These are phyloP conservation scores for Pythium sukuiense DNA, from an alignment of 352 stramenopile species.

Conservation along the genomic window DNA sequence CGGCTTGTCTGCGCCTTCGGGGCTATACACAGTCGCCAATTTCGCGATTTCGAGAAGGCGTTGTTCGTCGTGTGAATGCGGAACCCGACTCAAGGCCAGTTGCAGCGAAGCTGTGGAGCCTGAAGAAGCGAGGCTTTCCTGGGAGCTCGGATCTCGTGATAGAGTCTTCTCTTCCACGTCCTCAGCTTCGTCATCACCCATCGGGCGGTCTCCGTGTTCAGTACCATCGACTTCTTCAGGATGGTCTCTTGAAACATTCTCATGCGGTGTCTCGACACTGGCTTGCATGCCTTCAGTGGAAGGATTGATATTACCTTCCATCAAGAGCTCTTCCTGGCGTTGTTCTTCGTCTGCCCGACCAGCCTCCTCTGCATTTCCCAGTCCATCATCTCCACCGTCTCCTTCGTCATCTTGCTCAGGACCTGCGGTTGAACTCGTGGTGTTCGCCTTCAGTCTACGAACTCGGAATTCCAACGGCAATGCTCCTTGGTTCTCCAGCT, in stretches of 20 bases:
- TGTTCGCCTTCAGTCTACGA: not conserved
- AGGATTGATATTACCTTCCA: not conserved
- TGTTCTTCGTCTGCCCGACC: not conserved
- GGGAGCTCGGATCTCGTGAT: not conserved
- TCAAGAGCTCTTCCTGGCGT: constrained; percentile 1
- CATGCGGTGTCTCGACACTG: not conserved
- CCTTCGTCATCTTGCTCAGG: not conserved
- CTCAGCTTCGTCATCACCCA: not conserved
- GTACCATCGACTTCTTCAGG: not conserved
- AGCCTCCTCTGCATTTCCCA: not conserved
- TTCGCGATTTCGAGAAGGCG: constrained; percentile 32
- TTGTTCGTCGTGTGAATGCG: constrained; percentile 36
- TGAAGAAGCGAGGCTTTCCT: not conserved
- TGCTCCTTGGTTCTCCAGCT: constrained; percentile 73
- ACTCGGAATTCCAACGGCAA: constrained; percentile 58
- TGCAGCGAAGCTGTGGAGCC: not conserved
- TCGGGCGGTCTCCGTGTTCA: not conserved
- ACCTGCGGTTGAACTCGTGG: not conserved
- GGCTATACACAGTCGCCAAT: constrained; percentile 37
- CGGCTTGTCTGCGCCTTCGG: constrained; percentile 39
- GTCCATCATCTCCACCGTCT: not conserved
- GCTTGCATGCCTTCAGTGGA: not conserved
- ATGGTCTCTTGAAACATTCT: not conserved
- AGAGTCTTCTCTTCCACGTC: not conserved
- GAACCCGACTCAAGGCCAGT: not conserved